Conservation (phyloP, 768 basidiomycete species). For the Suillus subluteus region DNA sequence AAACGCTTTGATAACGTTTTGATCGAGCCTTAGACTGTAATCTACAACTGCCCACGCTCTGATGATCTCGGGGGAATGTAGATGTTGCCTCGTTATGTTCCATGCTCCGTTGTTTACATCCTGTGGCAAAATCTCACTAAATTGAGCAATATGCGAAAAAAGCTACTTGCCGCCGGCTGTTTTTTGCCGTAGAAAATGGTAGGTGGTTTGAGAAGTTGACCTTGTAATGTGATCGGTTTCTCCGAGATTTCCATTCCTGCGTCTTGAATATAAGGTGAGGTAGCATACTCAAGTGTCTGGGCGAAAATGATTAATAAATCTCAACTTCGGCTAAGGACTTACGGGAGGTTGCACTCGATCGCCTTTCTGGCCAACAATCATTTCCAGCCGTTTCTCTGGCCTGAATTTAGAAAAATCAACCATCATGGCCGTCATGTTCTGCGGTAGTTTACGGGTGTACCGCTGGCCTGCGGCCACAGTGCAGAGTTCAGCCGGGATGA, state of each 20-base stretch:
- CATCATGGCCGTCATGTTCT: conserved; percentile 40
- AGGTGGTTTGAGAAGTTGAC: conserved; percentile 41
- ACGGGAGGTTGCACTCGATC: conserved; percentile 24
- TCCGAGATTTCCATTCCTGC: conserved; percentile 42
- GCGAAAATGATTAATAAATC: conserved; percentile 2
- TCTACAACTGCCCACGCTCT: conserved; percentile 42
- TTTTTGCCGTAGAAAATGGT: conserved; percentile 33
- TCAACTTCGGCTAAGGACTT: conserved; percentile 6
- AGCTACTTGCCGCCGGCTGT: not conserved
- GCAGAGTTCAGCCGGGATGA: conserved; percentile 56
- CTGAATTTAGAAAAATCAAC: conserved; percentile 53
- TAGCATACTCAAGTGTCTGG: conserved; percentile 40
- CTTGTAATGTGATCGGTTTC: conserved; percentile 36
- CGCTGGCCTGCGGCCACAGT: conserved; percentile 50
- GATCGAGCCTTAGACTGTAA: conserved; percentile 22
- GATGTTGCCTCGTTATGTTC: conserved; percentile 39
- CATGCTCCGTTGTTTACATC: conserved; percentile 35
- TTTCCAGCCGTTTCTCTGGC: conserved; percentile 44
- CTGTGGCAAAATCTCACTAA: conserved; percentile 18
- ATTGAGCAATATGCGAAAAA: not conserved
- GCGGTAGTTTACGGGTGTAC: conserved; percentile 48
- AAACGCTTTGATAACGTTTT: conserved; percentile 20
- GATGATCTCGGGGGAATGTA: conserved; percentile 32
- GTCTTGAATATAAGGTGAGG: conserved; percentile 47
- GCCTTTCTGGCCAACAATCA: conserved; percentile 39